Base-by-base conservation (phyloP, 352 stramenopile species). In the Blastocystis sp. region DNA sequence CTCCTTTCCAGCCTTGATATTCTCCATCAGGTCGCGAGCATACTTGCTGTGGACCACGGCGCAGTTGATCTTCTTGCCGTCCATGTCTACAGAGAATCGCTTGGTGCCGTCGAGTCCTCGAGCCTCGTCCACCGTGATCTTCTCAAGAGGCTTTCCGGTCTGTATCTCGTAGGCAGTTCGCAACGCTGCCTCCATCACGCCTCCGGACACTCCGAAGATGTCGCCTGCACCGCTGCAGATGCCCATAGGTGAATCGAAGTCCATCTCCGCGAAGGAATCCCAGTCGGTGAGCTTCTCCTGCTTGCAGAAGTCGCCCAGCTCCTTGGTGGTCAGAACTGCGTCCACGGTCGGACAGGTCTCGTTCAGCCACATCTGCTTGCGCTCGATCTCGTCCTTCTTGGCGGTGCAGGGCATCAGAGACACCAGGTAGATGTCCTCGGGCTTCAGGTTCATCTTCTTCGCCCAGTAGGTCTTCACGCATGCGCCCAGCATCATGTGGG, bases 401-500 rank as follows among this genome's bases (percentile, higher is more conserved):
- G 98, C 97, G 90, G 98, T 97, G 93, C 97, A 99, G 43, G 97
- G 96, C 96, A 98, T 98, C 50, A 99, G 93, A 1, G 96, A 95
- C 73, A 97, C 94, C 92, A 98, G 95, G 91, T 97, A 98, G 7
- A 98, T 93, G 47, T 96, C 90, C 47, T 64, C 56, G n/a, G 90
- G 59, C 50, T 62, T 53, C n/a, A 91, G 53, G 55, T 89, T 89
- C 26, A 64, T 81, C 55, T 81, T 65, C 68, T 66, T 54, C 16
- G 59, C 75, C 70, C 82, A 78, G 26, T 79, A 81, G 18, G 68
- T 59, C 66, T 91, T 91, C 47, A 91, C 64, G 1, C 76, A 59
- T 0, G 90, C 37, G 3, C 81, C 93, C 26, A 95, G 93, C 92
- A 98, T 98, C 87, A 97, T 95, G 90, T 98, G 96, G 1, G 96